Conservation (phyloP, 495 filamentous ascomycete genomes). For the Bryoglossum gracile region DNA sequence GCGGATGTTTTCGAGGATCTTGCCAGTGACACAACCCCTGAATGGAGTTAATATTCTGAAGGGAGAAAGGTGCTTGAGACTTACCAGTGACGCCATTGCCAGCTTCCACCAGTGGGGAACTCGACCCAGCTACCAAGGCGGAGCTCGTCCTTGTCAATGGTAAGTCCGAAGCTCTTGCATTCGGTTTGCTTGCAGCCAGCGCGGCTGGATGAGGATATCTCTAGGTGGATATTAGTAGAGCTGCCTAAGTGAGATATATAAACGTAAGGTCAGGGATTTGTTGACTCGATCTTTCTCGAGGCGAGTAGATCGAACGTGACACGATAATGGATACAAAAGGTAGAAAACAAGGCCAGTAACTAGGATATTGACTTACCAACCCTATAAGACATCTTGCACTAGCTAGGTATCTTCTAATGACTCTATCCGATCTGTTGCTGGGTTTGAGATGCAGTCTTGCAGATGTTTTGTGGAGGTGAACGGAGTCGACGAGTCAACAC, state of each 20-base stretch:
- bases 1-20: slow-evolving; percentile 45
- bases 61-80: neutral
- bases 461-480: too few species aligned
- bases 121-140: slow-evolving; percentile 55
- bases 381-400: slow-evolving; percentile 20
- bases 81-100: neutral
- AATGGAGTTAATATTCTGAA: slow-evolving; percentile 24
- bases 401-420: neutral
- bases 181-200: slow-evolving; percentile 17
- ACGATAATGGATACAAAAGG: neutral
- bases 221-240: slow-evolving; percentile 11
- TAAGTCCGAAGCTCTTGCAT: slow-evolving; percentile 29
- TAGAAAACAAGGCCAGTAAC: neutral
- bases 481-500: too few species aligned
- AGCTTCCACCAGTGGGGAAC: neutral
- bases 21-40: slow-evolving; percentile 69
- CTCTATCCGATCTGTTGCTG: neutral
- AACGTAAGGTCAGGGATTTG: neutral
- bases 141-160: slow-evolving; percentile 60
- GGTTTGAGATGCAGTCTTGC: too few species aligned
- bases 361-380: slow-evolving; percentile 15
- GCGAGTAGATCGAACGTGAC: neutral
- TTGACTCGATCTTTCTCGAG: neutral
- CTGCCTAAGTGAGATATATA: neutral
- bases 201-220: slow-evolving; percentile 13